Evolutionary conservation across 371 early-diverging fungal genomes (phyloP).

Genomic region (Actinomortierella ambigua): DNA sequence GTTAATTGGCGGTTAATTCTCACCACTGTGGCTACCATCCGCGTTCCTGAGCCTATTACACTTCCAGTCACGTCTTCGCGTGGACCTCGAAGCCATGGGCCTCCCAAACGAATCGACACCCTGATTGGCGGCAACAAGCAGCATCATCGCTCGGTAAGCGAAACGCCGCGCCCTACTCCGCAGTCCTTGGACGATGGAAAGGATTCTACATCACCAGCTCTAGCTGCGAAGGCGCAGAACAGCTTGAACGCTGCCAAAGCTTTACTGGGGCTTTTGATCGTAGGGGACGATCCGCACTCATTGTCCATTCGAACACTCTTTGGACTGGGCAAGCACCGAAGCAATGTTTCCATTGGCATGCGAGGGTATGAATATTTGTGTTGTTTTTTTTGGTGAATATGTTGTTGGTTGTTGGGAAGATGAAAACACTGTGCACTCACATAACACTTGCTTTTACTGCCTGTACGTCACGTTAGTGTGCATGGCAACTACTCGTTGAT

Average conservation of each 20-base stretch:
- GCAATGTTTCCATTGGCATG: constrained; percentile 57
- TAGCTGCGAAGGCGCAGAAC: constrained; percentile 60
- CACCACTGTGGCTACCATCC: constrained; percentile 11
- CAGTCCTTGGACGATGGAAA: neutral
- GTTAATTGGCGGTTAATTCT: constrained; percentile 29
- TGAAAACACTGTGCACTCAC: neutral
- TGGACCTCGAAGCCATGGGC: no score
- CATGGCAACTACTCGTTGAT: constrained; percentile 64
- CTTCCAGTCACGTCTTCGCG: no score
- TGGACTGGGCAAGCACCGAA: constrained; percentile 29
- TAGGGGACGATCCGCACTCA: constrained; percentile 22
- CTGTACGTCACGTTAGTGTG: constrained; percentile 5
- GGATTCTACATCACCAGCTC: constrained; percentile 30
- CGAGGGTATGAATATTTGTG: constrained; percentile 59
- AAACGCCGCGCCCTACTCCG: no score
- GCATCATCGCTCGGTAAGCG: no score
- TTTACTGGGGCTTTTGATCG: constrained; percentile 48
- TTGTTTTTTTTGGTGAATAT: neutral
- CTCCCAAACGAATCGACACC: no score
- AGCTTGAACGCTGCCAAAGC: constrained; percentile 53
- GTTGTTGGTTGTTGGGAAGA: neutral
- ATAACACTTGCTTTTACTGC: no score
- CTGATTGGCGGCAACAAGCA: no score
- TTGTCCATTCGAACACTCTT: constrained; percentile 24
- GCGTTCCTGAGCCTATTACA: constrained; percentile 5